Percentiles rank a stretch among this genome's conserved stretches.
Evolutionary conservation across 768 basidiomycete species (phyloP).

Genomic region (Peribolospora baueri): DNA sequence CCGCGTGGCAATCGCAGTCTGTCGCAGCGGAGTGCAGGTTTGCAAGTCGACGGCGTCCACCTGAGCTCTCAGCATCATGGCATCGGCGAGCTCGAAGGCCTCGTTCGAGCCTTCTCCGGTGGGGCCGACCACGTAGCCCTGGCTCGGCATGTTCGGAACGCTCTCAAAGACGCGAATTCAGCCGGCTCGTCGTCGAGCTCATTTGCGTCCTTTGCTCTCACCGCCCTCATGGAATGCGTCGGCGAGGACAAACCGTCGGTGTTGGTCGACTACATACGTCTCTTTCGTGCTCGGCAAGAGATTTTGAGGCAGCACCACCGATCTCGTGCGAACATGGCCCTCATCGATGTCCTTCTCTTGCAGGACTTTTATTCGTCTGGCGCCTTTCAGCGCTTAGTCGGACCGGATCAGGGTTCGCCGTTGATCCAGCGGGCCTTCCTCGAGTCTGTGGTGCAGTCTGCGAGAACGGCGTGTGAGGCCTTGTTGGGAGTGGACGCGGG

Average conservation of each 20-base stretch:
- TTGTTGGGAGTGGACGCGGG: too few species aligned
- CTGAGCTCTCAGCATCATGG: background rate
- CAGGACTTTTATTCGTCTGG: background rate
- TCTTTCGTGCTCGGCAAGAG: too few species aligned
- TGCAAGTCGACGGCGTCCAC: slow-evolving; percentile 14
- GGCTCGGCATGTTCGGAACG: too few species aligned
- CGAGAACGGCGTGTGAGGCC: too few species aligned
- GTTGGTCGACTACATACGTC: too few species aligned
- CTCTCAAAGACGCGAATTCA: too few species aligned
- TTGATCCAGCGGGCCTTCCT: background rate
- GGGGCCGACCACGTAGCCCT: background rate
- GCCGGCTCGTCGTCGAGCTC: too few species aligned
- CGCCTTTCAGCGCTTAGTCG: background rate
- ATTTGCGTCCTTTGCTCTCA: slow-evolving; percentile 7
- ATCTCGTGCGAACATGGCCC: background rate
- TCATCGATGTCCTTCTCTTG: slow-evolving; percentile 3
- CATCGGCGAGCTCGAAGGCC: background rate
- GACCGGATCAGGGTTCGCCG: background rate
- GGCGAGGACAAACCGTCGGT: slow-evolving; percentile 45
- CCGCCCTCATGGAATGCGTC: slow-evolving; percentile 44
- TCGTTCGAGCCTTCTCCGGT: slow-evolving; percentile 3
- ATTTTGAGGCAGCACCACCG: too few species aligned
- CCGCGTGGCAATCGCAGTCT: slow-evolving; percentile 67
- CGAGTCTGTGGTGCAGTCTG: background rate
- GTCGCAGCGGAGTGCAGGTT: slow-evolving; percentile 37